Evolutionary conservation across 1,284 basidiomycete species (phyloP), one percentile per base, ranked within the genome.

Genomic region (Tylopilus sp.): DNA sequence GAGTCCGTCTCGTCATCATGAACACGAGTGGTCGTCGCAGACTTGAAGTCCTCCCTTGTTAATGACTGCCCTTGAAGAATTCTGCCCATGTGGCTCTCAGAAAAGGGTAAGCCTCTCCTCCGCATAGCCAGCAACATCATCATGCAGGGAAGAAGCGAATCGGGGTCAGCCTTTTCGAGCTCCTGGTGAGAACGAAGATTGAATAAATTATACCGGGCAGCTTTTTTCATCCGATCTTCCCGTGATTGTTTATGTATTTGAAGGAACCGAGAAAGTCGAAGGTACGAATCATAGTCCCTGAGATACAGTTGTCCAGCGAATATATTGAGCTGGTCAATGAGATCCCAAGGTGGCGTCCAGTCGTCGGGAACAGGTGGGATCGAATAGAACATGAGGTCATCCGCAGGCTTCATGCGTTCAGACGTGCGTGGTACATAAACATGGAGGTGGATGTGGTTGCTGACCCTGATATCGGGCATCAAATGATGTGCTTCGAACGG

Each of bases 401-500:
- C 47, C 9, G 47, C 13, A 8, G 80, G 69, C 10, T 67, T 68
- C 77, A 81, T 82, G 10, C 66, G 69, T 26, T 76, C 65, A 4
- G 70, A 75, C 26, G 79, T 74, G 8, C 80, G 71, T 13, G 83
- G 79, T 9, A 81, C 66, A 64, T 83, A 86, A 2, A 80, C 41
- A 64, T 84, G 84, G 13, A 86, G 72, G 60, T 71, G 72, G 10
- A 82, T 79, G 8, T 49, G 47, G 19, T 65, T 66, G 67, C 76
- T 80, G 36, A 57, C 51, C 36, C 76, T 78, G 57, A 85, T 82
- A 6, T 61, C 53, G 0, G 80, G 79, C 19, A 84, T 72, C 15
- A 85, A 74, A 39, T 68, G 66, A 61, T 85, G 80, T 29, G 73
- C 81, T 63, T 86, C 84, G 62, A 71, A 79, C 4, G 83, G 82